Base-by-base conservation (phyloP, 768 basidiomycete species). In the Mycena olivaceomarginata region DNA sequence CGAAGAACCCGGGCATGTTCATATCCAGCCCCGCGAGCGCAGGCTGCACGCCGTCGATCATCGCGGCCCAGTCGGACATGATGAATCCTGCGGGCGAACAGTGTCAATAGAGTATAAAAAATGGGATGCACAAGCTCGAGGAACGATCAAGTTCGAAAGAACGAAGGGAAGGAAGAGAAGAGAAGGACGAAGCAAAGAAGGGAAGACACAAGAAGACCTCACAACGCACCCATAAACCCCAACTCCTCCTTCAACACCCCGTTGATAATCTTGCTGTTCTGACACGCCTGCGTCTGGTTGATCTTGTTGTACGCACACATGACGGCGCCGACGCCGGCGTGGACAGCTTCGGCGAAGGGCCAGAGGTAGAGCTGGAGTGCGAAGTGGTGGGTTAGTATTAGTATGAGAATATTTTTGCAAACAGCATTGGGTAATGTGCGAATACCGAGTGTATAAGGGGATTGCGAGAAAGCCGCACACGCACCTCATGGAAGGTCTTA, bases 31-130 rank as follows among this genome's bases (percentile, higher is more conserved):
- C 81, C 20, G 75, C 77, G 40, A 79, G 70, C 20, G 79, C 81
- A 16, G 75, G 70, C 59, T 77, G 56, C 25, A 77, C 70, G 13
- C 71, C 76, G 65, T 74, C 75, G 64, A 77, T 82, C 18, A 89
- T 90, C 25, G 88, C 91, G 40, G 83, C 77, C 92, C 90, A 92
- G 76, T 92, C 92, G 65, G 84, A 82, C 79, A 80, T 67, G 13
- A 79, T 66, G 70, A 79, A 76, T 12, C 75, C 74, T 75, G 37
- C 4, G 7, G 4, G 15, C 48, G 48, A 51, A 51, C 13, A 51
- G 48, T 16, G 6, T 7, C 12, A 51, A 13, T 12, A 45, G 43
- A 45, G 13, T 1, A 45, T 11, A 11, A 2, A 13, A 8, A 6
- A 60, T 16, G 31, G 59, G 11, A 41, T 40, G 5, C 5, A 31